Base-by-base conservation (phyloP, 352 stramenopile species). In the Phytophthora quininea region DNA sequence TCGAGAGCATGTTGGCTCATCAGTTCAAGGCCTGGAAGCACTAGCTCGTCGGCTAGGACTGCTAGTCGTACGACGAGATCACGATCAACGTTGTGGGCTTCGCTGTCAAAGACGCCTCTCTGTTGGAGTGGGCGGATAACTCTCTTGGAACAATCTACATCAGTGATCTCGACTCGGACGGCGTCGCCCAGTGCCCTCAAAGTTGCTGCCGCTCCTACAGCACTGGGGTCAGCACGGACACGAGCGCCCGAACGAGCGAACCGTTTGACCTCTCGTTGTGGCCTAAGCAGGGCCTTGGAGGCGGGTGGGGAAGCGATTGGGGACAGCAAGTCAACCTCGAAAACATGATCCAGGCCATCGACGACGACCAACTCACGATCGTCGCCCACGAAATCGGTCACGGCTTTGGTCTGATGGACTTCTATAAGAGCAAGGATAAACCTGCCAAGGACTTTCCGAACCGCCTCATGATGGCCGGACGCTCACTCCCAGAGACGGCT, bases 181-280 rank as follows among this genome's bases (percentile, higher is more conserved):
- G 57, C 11, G 40, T 64, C 46, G 46, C 57, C 7, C 47, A 64
- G 47, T 64, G 57, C 47, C 62, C 70, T 4, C 46, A 62, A 1
- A 57, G 35, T 12, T 77, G 70, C 65, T 77, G 74, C 65, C 73
- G 71, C 54, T 64, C 72, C 58, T 59, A 47, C 42, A 55, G 64
- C 54, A 64, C 64, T 11, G 69, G 49, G 27, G 58, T 43, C 7
- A 50, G 24, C 15, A 30, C 69, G 9, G 69, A 76, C 59, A 76
- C 63, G 35, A 73, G 59, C n/a, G 27, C 58, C 9, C 73, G 69
- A 47, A 61, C 58, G 7, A 64, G 69, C n/a, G 69, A 54, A 30
- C 54, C 57, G 7, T 76, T 76, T 49, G 69, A 73, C 40, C 69
- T 73, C 27, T 76, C 69, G 29, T 54, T 76, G 48, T 76, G 69